phyloP scores from a whole-genome alignment of 192 early-diverging fungal genomes.

The Gaertneriomyces semiglobifer region DNA sequence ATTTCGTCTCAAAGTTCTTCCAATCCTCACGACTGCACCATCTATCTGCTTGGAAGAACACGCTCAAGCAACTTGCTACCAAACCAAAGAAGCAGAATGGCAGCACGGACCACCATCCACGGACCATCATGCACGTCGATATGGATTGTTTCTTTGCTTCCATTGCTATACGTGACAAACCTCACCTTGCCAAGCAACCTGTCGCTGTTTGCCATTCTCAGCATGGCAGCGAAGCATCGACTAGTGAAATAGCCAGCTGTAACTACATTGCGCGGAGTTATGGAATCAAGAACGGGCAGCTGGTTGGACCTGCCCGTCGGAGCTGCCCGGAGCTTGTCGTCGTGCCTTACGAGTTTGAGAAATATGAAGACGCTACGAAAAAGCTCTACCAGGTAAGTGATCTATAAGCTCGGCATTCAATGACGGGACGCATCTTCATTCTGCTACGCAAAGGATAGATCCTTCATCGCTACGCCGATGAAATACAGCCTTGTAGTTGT shows the following conservation, averaged over 20 bases:
- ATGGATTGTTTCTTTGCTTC: constrained; percentile 96
- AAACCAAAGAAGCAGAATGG: background rate
- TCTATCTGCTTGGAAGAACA: constrained; percentile 70
- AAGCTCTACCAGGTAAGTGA: constrained; percentile 47
- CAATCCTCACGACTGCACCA: constrained; percentile 69
- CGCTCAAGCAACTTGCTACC: background rate
- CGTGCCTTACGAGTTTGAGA: constrained; percentile 69
- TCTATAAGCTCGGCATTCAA: too few species aligned
- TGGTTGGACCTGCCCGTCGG: constrained; percentile 62
- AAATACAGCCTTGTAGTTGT: constrained; percentile 75
- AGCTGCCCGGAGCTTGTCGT: constrained; percentile 51
- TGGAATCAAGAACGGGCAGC: constrained; percentile 78
- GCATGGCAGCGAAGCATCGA: constrained; percentile 16
- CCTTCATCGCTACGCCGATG: constrained; percentile 59
- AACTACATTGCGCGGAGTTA: constrained; percentile 79
- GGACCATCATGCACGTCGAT: constrained; percentile 76
- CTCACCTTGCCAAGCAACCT: constrained; percentile 59
- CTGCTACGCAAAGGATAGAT: constrained; percentile 36
- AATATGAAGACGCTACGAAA: constrained; percentile 59
- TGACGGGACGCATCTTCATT: too few species aligned
- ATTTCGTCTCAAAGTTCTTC: constrained; percentile 50
- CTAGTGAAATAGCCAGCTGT: constrained; percentile 73
- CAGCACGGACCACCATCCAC: background rate
- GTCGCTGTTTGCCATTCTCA: constrained; percentile 69
- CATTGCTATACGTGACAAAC: constrained; percentile 66